phyloP scores from a whole-genome alignment of 768 basidiomycete genomes.

The Boletus subcaerulescens region DNA sequence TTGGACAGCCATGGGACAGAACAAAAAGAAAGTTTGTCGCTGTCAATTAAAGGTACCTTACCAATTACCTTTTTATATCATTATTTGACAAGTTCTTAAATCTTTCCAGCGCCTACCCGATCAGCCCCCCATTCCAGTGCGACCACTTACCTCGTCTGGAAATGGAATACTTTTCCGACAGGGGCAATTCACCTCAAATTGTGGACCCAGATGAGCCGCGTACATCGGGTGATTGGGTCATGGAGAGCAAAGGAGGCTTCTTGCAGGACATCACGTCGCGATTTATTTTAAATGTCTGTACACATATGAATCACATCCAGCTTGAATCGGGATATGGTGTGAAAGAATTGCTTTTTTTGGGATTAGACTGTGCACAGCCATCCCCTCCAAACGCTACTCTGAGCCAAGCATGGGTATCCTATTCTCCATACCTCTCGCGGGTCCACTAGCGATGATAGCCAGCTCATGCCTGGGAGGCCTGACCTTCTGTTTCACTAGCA shows the following conservation, averaged over 20 bases:
- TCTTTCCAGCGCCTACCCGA: constrained; percentile 23
- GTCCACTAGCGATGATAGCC: constrained; percentile 65
- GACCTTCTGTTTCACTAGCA: constrained; percentile 85
- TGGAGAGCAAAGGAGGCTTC: background rate
- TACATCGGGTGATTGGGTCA: background rate
- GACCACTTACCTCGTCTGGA: background rate
- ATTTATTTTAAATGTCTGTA: too few relatives aligned
- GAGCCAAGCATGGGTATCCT: constrained; percentile 64
- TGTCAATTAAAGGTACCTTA: constrained; percentile 23
- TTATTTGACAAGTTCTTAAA: background rate
- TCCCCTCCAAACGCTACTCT: background rate
- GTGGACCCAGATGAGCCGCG: background rate
- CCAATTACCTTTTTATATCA: background rate
- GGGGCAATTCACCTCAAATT: background rate
- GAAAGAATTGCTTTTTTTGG: too few relatives aligned
- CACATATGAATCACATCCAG: too few relatives aligned
- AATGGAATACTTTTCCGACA: constrained; percentile 1
- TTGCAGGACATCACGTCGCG: background rate
- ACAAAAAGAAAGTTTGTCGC: constrained; percentile 21
- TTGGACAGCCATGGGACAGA: constrained; percentile 19
- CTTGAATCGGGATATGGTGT: too few relatives aligned
- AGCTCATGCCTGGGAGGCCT: constrained; percentile 81
- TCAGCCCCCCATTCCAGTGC: constrained; percentile 23
- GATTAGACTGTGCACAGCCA: background rate
- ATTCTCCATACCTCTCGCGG: constrained; percentile 69